phyloP scores from a whole-genome alignment of 192 early-diverging fungal genomes.

The Coemansia sp. region DNA sequence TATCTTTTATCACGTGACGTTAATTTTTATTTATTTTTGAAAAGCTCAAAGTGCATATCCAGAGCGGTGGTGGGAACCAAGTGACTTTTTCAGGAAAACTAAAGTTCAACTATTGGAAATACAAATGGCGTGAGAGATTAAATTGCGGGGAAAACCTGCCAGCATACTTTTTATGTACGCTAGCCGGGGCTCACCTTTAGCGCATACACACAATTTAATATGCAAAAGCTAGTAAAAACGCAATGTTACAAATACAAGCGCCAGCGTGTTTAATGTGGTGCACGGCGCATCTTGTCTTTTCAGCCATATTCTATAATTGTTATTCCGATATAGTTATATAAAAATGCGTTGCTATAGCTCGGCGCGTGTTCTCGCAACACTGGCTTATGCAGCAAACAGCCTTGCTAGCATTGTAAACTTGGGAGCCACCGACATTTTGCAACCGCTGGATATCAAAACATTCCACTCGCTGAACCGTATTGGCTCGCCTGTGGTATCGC shows the following conservation, averaged over 20 bases:
- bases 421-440: background rate
- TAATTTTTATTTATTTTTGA: no score
- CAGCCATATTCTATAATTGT: background rate
- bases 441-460: conserved; percentile 52
- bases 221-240: background rate
- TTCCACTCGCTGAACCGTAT: conserved; percentile 40
- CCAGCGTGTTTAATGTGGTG: no score
- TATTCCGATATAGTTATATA: background rate
- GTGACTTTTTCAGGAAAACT: no score
- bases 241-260: background rate
- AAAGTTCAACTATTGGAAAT: no score
- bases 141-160: no score
- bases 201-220: conserved; percentile 12
- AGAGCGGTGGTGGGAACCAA: no score
- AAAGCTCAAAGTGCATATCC: no score
- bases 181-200: background rate
- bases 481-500: conserved; percentile 38
- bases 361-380: background rate
- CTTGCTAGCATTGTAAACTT: background rate
- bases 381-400: background rate
- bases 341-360: background rate
- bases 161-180: no score
- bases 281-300: background rate
- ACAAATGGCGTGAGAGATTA: no score
- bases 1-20: no score